phyloP scores from a whole-genome alignment of 352 stramenopile genomes.

The Phytophthora uliginosa region DNA sequence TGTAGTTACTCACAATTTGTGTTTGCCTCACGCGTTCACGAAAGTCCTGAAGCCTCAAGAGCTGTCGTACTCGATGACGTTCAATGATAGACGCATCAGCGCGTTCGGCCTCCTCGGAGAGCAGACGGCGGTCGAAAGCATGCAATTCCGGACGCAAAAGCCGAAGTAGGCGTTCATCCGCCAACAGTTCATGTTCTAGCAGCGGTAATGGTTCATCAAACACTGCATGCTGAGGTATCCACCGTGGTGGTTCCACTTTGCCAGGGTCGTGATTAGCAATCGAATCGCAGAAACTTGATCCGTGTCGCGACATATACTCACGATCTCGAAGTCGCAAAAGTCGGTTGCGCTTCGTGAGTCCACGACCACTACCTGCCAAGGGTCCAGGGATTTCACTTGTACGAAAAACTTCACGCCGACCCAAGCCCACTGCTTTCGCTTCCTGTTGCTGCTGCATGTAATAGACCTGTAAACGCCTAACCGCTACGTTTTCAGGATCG shows the following conservation, averaged over 20 bases:
- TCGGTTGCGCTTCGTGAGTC: conserved; percentile 75
- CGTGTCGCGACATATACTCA: conserved; percentile 53
- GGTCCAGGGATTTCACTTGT: conserved; percentile 26
- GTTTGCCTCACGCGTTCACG: conserved; percentile 56
- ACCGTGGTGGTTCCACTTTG: conserved; percentile 34
- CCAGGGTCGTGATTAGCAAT: conserved; percentile 21
- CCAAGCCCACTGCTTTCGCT: conserved; percentile 41
- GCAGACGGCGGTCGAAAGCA: conserved; percentile 63
- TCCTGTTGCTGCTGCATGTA: conserved; percentile 49
- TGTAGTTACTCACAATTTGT: conserved; percentile 38
- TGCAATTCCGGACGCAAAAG: conserved; percentile 73
- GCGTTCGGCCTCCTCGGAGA: conserved; percentile 50
- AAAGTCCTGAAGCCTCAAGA: conserved; percentile 76
- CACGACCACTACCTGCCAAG: conserved; percentile 24
- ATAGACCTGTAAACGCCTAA: conserved; percentile 52
- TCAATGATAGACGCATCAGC: conserved; percentile 55
- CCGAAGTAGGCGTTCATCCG: conserved; percentile 64
- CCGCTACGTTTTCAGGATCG: conserved; percentile 70
- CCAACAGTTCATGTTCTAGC: conserved; percentile 64
- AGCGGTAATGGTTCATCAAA: conserved; percentile 82
- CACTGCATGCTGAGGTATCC: conserved; percentile 38
- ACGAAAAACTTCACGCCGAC: conserved; percentile 32
- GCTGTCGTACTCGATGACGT: conserved; percentile 50
- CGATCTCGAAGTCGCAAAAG: conserved; percentile 67
- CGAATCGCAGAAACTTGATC: conserved; percentile 53